A percentile compares a stretch with the other conserved stretches of the same genome.
These are phyloP conservation scores for Dendrothele bispora DNA, from an alignment of 768 basidiomycete genomes.

Conservation along the genomic window DNA sequence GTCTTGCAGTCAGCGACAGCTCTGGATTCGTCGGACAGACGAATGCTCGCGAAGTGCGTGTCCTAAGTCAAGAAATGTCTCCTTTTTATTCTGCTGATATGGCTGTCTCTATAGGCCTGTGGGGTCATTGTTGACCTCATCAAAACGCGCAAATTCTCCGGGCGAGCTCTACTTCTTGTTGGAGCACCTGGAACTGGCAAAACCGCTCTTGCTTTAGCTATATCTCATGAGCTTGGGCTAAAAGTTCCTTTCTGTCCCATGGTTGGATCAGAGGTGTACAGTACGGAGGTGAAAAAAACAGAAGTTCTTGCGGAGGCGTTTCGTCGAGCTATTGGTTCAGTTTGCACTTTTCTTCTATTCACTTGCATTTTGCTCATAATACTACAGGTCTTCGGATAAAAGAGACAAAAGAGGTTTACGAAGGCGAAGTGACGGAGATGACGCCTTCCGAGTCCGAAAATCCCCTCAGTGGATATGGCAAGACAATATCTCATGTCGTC, in stretches of 20 bases:
- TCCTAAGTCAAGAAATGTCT: not conserved
- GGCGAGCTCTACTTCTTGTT: constrained; percentile 86
- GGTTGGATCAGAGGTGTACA: constrained; percentile 98
- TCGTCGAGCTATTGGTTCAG: constrained; percentile 90
- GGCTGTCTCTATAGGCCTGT: constrained; percentile 63
- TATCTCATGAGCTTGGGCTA: constrained; percentile 89
- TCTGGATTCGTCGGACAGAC: constrained; percentile 92
- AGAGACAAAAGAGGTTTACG: constrained; percentile 98
- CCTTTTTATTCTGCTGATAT: constrained; percentile 1
- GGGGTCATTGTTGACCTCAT: constrained; percentile 88
- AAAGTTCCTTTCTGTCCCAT: constrained; percentile 99
- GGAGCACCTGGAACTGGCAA: constrained; percentile 98
- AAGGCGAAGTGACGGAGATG: constrained; percentile 96
- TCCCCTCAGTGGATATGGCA: constrained; percentile 95
- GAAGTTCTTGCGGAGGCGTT: constrained; percentile 96
- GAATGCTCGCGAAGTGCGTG: constrained; percentile 82
- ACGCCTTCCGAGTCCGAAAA: constrained; percentile 97
- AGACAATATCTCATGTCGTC: constrained; percentile 97
- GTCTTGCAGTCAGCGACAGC: constrained; percentile 66
- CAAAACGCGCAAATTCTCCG: constrained; percentile 91
- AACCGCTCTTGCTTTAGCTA: constrained; percentile 93
- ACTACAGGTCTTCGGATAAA: constrained; percentile 89
- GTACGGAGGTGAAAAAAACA: constrained; percentile 97
- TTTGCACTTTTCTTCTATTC: constrained; percentile 2
- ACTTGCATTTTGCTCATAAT: not conserved